These are phyloP conservation scores for Epithele typhae DNA, from an alignment of 768 basidiomycete species.

Conservation along the genomic window DNA sequence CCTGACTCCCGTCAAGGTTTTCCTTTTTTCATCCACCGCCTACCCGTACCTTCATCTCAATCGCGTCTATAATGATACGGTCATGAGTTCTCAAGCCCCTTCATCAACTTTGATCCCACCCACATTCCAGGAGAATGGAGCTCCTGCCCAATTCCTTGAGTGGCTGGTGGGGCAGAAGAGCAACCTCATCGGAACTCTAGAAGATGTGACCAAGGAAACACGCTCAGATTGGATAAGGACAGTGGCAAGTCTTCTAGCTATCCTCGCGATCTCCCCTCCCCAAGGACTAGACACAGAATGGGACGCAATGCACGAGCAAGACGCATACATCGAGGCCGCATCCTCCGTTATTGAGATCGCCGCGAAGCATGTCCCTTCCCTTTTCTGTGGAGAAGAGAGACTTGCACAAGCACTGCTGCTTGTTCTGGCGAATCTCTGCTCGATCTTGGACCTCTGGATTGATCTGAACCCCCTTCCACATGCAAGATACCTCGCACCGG, in stretches of 20 bases:
- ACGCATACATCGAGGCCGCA: slow-evolving; percentile 48
- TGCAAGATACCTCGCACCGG: slow-evolving; percentile 42
- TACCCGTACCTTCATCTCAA: no score
- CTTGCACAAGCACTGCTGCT: slow-evolving; percentile 47
- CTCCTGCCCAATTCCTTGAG: slow-evolving; percentile 12
- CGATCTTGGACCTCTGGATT: slow-evolving; percentile 56
- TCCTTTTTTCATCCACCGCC: no score
- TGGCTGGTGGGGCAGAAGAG: slow-evolving; percentile 12
- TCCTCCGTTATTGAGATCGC: slow-evolving; percentile 49
- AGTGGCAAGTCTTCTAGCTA: slow-evolving; percentile 36
- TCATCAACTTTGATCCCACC: slow-evolving; percentile 12
- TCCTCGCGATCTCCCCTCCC: slow-evolving; percentile 43
- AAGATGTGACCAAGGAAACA: background rate
- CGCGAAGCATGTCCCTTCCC: slow-evolving; percentile 43
- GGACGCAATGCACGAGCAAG: slow-evolving; percentile 53
- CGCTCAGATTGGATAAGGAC: slow-evolving; percentile 6
- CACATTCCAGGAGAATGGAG: slow-evolving; percentile 18
- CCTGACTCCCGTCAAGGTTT: background rate
- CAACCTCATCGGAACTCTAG: slow-evolving; percentile 7
- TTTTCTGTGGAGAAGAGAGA: slow-evolving; percentile 43
- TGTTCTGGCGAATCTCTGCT: slow-evolving; percentile 49
- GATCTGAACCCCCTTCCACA: slow-evolving; percentile 38
- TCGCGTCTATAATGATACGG: background rate
- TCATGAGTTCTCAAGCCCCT: slow-evolving; percentile 11
- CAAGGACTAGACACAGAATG: slow-evolving; percentile 57